Percentiles rank a stretch among this genome's conserved stretches.
Conservation (phyloP, 164 flowering plant genomes). For the Annona cherimola region DNA sequence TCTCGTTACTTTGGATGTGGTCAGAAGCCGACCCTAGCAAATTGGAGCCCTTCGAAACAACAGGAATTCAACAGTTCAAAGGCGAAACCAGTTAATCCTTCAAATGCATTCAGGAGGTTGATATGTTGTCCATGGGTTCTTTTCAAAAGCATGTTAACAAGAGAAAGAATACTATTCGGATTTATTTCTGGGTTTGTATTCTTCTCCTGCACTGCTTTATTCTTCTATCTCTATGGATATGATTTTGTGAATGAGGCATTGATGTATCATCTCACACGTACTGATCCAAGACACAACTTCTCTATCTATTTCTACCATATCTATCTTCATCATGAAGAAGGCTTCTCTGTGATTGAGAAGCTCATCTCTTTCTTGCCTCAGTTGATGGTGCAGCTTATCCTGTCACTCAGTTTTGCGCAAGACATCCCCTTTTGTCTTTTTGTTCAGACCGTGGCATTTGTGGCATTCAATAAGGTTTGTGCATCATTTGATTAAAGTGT, state of each 20-base stretch:
- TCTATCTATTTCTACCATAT: conserved; percentile 93
- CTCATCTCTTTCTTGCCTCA: conserved; percentile 88
- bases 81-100: background rate
- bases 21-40: conserved; percentile 38
- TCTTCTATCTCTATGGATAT: conserved; percentile 70
- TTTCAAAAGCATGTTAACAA: conserved; percentile 39
- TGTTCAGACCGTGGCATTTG: conserved; percentile 87
- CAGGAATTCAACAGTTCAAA: conserved; percentile 16
- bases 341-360: conserved; percentile 63
- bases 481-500: background rate
- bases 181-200: conserved; percentile 62
- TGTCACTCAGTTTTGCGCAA: conserved; percentile 49
- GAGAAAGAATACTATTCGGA: conserved; percentile 54
- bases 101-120: conserved; percentile 4
- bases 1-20: conserved; percentile 34
- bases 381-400: conserved; percentile 70
- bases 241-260: conserved; percentile 87
- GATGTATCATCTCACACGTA: conserved; percentile 86
- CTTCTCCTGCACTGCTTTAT: conserved; percentile 58
- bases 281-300: conserved; percentile 98
- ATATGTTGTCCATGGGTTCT: conserved; percentile 17
- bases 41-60: conserved; percentile 34
- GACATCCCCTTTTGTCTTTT: conserved; percentile 87
- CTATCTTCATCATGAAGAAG: conserved; percentile 66
- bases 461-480: conserved; percentile 91